Conservation (phyloP, 345 rosid genomes). For the Pelargonium nanum region DNA sequence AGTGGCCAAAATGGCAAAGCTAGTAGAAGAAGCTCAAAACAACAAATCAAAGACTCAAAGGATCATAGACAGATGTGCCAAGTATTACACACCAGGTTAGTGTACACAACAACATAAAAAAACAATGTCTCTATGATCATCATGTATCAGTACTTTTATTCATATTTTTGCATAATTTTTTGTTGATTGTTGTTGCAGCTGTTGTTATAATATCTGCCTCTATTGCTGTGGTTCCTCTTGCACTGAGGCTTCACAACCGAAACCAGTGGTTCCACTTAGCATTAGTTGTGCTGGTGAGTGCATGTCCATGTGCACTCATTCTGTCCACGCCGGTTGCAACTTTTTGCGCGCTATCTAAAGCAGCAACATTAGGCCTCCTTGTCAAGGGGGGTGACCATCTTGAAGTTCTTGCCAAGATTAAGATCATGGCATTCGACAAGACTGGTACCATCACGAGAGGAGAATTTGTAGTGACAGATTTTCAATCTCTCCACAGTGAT, state of each 20-base stretch:
- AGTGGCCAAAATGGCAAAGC: constrained; percentile 70
- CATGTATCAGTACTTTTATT: background rate
- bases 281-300: constrained; percentile 67
- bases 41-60: constrained; percentile 57
- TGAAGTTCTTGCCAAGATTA: constrained; percentile 62
- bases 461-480: constrained; percentile 60
- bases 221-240: constrained; percentile 44
- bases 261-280: constrained; percentile 62
- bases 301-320: constrained; percentile 81
- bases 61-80: constrained; percentile 51
- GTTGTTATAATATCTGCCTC: constrained; percentile 43
- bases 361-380: constrained; percentile 67
- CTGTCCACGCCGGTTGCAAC: constrained; percentile 79
- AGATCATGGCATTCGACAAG: constrained; percentile 66
- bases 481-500: constrained; percentile 35
- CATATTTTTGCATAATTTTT: background rate
- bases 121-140: background rate
- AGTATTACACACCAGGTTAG: constrained; percentile 77
- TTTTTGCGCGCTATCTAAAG: constrained; percentile 73
- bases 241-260: constrained; percentile 28
- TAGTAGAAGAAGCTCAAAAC: constrained; percentile 84
- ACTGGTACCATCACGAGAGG: constrained; percentile 81
- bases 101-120: background rate
- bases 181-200: constrained; percentile 35
- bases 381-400: constrained; percentile 66